phyloP scores from a whole-genome alignment of 495 filamentous ascomycete species.

The Annulohypoxylon maeteangense region DNA sequence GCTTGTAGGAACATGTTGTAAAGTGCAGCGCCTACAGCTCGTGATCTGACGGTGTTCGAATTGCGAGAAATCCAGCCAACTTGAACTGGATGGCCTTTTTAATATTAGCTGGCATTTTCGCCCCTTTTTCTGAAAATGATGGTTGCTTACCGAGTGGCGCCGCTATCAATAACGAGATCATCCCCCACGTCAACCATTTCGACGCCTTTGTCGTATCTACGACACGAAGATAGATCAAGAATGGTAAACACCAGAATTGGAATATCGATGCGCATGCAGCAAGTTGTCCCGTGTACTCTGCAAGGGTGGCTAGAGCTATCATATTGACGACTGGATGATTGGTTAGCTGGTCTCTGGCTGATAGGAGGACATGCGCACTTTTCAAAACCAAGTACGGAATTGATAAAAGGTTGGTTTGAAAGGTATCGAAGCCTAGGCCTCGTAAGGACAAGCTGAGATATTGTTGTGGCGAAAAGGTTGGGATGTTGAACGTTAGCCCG shows the following conservation, averaged over 20 bases:
- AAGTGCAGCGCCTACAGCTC: constrained; percentile 69
- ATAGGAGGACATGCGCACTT: constrained; percentile 39
- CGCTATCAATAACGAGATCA: constrained; percentile 67
- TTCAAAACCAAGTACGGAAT: constrained; percentile 54
- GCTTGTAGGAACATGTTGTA: constrained; percentile 84
- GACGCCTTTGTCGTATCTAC: constrained; percentile 56
- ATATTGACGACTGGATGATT: constrained; percentile 52
- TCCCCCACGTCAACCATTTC: constrained; percentile 66
- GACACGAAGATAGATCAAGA: constrained; percentile 64
- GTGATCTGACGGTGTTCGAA: constrained; percentile 70
- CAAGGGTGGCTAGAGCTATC: constrained; percentile 59
- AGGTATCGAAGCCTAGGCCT: constrained; percentile 73
- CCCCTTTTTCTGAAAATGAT: neutral
- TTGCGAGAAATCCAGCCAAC: constrained; percentile 74
- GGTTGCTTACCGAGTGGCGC: constrained; percentile 64
- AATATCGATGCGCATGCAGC: constrained; percentile 57
- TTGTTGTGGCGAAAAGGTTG: constrained; percentile 62
- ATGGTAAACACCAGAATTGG: constrained; percentile 67
- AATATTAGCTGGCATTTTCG: neutral
- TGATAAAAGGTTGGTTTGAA: constrained; percentile 68
- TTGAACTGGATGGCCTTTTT: constrained; percentile 65
- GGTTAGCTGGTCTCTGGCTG: constrained; percentile 20
- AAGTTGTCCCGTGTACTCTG: constrained; percentile 62
- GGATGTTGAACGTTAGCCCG: constrained; percentile 71
- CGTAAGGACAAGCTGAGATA: constrained; percentile 76